A percentile compares a stretch with the other conserved stretches of the same genome.
These are phyloP conservation scores for Carallia brachiata DNA, from an alignment of 345 rosid genomes.

Conservation along the genomic window DNA sequence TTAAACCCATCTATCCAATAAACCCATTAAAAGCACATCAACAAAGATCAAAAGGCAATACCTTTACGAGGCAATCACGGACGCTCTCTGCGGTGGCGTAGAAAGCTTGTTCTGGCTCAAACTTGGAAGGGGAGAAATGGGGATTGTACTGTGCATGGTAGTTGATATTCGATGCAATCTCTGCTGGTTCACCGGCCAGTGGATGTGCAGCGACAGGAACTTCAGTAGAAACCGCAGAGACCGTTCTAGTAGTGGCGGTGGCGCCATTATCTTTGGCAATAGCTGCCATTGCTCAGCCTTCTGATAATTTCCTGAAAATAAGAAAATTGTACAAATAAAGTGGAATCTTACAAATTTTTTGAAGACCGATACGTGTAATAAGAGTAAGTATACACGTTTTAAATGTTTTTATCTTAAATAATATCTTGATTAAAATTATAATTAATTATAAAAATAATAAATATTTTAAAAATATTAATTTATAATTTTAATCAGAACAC, in stretches of 20 bases:
- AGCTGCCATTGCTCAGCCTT: slow-evolving; percentile 33
- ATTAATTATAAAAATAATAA: too few relatives aligned
- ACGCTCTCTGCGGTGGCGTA: slow-evolving; percentile 85
- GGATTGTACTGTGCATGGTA: slow-evolving; percentile 81
- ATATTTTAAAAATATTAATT: too few relatives aligned
- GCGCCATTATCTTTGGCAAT: slow-evolving; percentile 31
- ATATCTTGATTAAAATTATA: too few relatives aligned
- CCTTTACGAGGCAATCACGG: slow-evolving; percentile 86
- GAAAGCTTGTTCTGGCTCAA: slow-evolving; percentile 81
- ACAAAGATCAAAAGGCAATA: background rate
- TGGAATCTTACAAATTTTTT: too few relatives aligned
- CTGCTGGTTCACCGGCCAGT: slow-evolving; percentile 47
- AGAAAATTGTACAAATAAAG: background rate
- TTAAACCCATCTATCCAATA: background rate
- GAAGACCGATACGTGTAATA: too few relatives aligned
- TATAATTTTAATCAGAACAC: too few relatives aligned
- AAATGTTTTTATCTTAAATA: too few relatives aligned
- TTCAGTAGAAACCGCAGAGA: slow-evolving; percentile 29
- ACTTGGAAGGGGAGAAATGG: slow-evolving; percentile 94
- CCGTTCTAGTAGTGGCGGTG: slow-evolving; percentile 8
- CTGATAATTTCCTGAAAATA: slow-evolving; percentile 1
- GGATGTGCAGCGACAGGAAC: slow-evolving; percentile 64
- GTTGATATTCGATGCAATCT: slow-evolving; percentile 75
- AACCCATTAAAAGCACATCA: background rate
- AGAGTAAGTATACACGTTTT: too few relatives aligned